Evolutionary conservation across 1,284 basidiomycete species (phyloP).

Genomic region (Coriolopsis trogii): DNA sequence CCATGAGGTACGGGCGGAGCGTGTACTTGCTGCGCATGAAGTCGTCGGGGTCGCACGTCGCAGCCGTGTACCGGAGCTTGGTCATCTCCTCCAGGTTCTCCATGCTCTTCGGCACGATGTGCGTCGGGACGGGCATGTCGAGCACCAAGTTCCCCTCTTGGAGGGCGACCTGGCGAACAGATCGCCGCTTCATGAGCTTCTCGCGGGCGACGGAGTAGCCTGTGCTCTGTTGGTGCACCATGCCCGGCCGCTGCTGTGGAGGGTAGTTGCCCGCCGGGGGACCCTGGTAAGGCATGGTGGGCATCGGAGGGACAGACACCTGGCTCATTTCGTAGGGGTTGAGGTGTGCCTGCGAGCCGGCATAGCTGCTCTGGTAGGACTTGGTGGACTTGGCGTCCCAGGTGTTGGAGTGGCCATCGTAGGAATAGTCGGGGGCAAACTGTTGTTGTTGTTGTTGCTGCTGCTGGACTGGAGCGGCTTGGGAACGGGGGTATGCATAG

Average conservation of each 20-base stretch:
- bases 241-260: slow-evolving; percentile 53
- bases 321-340: slow-evolving; percentile 65
- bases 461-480: slow-evolving; percentile 18
- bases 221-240: slow-evolving; percentile 48
- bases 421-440: slow-evolving; percentile 29
- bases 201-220: slow-evolving; percentile 75
- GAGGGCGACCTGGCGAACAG: slow-evolving; percentile 81
- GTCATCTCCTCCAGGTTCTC: slow-evolving; percentile 75
- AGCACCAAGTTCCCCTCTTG: slow-evolving; percentile 84
- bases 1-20: slow-evolving; percentile 82
- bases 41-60: slow-evolving; percentile 93
- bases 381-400: slow-evolving; percentile 69
- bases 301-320: slow-evolving; percentile 54
- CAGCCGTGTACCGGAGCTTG: slow-evolving; percentile 89
- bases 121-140: slow-evolving; percentile 78
- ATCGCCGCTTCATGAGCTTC: slow-evolving; percentile 77
- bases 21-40: slow-evolving; percentile 81
- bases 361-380: slow-evolving; percentile 65
- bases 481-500: slow-evolving; percentile 34
- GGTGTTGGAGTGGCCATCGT: slow-evolving; percentile 45
- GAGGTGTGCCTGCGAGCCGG: slow-evolving; percentile 73
- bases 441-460: slow-evolving; percentile 26
- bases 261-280: slow-evolving; percentile 59
- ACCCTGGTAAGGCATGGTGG: slow-evolving; percentile 46
- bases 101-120: slow-evolving; percentile 72